Percentiles rank a stretch among this genome's conserved stretches.
Evolutionary conservation across 768 basidiomycete species (phyloP).

Genomic region (Lactarius hengduanensis): DNA sequence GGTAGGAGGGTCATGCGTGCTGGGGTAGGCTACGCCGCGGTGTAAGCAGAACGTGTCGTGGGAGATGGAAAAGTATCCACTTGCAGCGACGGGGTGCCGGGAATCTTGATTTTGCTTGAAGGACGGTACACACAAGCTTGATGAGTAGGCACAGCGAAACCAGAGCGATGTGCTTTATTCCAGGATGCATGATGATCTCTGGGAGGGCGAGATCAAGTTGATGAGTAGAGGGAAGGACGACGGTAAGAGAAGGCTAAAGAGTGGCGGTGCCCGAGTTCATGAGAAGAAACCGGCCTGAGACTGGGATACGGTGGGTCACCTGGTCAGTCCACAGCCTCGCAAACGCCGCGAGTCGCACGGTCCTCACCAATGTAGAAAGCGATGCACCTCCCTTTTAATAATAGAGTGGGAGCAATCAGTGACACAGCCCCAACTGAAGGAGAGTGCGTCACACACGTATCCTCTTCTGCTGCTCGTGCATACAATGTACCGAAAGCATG

Average conservation of each 20-base stretch:
- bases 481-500: neutral
- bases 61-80: no score
- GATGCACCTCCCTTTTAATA: neutral
- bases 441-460: neutral
- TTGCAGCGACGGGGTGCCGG: neutral
- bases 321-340: neutral
- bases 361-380: neutral
- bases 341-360: neutral
- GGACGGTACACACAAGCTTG: slow-evolving; percentile 9
- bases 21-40: slow-evolving; percentile 5
- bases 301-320: neutral
- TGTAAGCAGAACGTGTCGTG: neutral
- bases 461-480: neutral
- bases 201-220: neutral
- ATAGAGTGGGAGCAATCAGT: neutral
- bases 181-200: neutral
- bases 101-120: neutral
- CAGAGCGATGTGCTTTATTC: slow-evolving; percentile 1
- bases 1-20: no score
- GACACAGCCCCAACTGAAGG: neutral
- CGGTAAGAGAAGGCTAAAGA: neutral
- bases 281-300: neutral
- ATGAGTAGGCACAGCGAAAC: slow-evolving; percentile 7
- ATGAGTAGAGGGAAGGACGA: neutral
- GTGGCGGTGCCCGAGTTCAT: neutral